Evolutionary conservation across 495 filamentous ascomycete species (phyloP).

Genomic region (Penicillium nucicola): DNA sequence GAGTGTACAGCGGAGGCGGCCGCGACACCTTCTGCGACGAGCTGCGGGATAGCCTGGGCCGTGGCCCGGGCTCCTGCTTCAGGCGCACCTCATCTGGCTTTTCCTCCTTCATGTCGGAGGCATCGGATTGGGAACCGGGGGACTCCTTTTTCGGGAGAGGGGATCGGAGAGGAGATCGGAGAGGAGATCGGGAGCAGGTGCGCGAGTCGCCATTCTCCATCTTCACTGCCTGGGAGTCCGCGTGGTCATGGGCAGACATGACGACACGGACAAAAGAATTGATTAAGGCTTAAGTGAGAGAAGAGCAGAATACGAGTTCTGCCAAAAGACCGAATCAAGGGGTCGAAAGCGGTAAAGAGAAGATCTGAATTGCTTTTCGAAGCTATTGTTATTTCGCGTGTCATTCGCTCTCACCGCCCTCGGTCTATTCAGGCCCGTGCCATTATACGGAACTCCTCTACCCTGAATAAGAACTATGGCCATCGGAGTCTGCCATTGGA

Average conservation of each 20-base stretch:
- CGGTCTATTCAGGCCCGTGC: not conserved
- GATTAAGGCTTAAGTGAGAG: conserved; percentile 3
- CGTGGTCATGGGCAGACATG: conserved; percentile 46
- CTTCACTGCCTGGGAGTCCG: conserved; percentile 29
- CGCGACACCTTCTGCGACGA: conserved; percentile 66
- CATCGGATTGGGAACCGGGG: conserved; percentile 1
- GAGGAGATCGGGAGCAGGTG: conserved; percentile 12
- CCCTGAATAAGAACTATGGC: too few species aligned
- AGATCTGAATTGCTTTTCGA: not conserved
- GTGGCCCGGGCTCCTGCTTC: conserved; percentile 64
- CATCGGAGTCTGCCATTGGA: too few species aligned
- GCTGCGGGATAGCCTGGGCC: conserved; percentile 71
- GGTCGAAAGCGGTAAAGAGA: conserved; percentile 7
- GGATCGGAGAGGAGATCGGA: conserved; percentile 13
- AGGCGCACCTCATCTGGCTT: conserved; percentile 50
- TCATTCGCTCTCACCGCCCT: conserved; percentile 6
- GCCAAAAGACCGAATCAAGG: conserved; percentile 2
- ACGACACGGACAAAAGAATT: conserved; percentile 38
- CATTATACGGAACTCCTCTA: too few species aligned
- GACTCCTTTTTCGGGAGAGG: conserved; percentile 10
- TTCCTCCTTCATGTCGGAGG: conserved; percentile 23
- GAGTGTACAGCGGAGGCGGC: conserved; percentile 60
- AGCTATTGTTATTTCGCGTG: conserved; percentile 8
- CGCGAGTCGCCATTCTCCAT: conserved; percentile 19
- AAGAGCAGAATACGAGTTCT: conserved; percentile 6